Conservation (phyloP, 176 grass and related monocot genomes). For the Oryza glaberrima region DNA sequence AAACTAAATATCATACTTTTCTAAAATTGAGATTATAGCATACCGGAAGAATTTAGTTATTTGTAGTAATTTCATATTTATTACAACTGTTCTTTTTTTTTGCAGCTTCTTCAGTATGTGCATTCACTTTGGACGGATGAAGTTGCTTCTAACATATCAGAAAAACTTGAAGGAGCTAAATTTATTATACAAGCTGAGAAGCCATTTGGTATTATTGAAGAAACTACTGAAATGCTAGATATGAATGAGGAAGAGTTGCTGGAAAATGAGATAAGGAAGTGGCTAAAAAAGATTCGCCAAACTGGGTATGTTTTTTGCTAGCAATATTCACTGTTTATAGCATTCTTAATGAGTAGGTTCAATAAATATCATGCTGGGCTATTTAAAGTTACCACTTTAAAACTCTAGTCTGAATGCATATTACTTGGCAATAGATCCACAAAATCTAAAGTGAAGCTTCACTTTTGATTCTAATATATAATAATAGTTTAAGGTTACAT, state of each 20-base stretch:
- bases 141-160: background rate
- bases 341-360: no score
- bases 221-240: no score
- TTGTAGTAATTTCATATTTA: background rate
- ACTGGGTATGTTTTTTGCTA: no score
- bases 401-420: background rate
- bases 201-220: no score
- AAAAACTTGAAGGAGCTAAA: slow-evolving; percentile 22
- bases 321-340: no score
- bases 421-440: no score
- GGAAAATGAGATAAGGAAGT: no score
- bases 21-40: background rate
- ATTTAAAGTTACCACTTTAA: background rate
- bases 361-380: no score
- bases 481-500: no score
- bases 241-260: no score
- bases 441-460: no score
- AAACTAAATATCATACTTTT: background rate
- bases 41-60: background rate
- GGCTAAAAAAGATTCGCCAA: no score
- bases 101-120: background rate
- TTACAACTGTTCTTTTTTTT: background rate
- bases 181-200: background rate
- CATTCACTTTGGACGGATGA: slow-evolving; percentile 21
- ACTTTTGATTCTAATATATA: background rate